Evolutionary conservation across 495 filamentous ascomycete species (phyloP).

Genomic region (Penicillium roqueforti): DNA sequence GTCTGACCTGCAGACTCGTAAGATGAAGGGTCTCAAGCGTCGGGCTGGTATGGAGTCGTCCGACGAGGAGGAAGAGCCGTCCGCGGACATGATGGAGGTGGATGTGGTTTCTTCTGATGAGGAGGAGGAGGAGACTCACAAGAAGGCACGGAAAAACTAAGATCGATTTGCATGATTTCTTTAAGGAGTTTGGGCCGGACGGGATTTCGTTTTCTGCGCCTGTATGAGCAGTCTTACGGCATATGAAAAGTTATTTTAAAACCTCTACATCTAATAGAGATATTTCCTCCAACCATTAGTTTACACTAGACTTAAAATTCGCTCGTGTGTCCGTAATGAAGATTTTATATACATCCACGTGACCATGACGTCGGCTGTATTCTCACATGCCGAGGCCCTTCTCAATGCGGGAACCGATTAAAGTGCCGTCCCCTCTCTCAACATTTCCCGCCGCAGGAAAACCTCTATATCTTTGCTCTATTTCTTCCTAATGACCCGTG

Average conservation of each 20-base stretch:
- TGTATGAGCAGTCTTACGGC: conserved; percentile 20
- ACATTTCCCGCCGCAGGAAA: conserved; percentile 3
- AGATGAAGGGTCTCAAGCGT: conserved; percentile 98
- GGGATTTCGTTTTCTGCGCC: conserved; percentile 26
- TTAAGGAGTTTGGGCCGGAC: conserved; percentile 31
- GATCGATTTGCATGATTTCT: conserved; percentile 27
- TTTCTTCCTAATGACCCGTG: conserved; percentile 9
- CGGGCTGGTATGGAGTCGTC: conserved; percentile 53
- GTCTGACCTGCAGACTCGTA: conserved; percentile 81
- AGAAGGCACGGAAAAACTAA: conserved; percentile 37
- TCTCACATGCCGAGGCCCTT: conserved; percentile 48
- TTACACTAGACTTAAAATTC: not conserved
- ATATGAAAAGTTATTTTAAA: conserved; percentile 27
- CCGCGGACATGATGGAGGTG: conserved; percentile 43
- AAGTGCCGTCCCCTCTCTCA: conserved; percentile 27
- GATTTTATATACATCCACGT: conserved; percentile 23
- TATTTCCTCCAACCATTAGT: conserved; percentile 4
- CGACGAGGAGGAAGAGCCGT: conserved; percentile 30
- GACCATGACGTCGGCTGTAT: conserved; percentile 40
- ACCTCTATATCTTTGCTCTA: conserved; percentile 10
- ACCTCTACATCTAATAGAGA: conserved; percentile 14
- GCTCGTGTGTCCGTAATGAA: not conserved
- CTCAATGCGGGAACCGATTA: conserved; percentile 22
- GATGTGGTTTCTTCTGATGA: conserved; percentile 41
- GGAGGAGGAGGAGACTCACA: conserved; percentile 36